These are phyloP conservation scores for Jackrogersella multiformis DNA, from an alignment of 495 filamentous ascomycete genomes.

Conservation along the genomic window DNA sequence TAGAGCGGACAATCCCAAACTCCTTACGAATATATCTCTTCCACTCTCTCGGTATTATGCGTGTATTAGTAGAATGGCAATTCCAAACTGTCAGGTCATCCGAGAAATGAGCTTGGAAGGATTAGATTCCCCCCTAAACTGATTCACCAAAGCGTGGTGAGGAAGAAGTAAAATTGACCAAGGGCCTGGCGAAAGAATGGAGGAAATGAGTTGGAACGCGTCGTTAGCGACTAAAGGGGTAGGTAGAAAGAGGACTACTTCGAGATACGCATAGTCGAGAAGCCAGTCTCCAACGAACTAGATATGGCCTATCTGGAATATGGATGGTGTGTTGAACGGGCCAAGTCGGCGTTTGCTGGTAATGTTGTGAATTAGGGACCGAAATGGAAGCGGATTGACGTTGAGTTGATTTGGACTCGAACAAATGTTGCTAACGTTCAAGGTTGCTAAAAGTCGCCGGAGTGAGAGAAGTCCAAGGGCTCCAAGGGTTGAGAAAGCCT, in stretches of 20 bases:
- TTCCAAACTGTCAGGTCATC: not conserved
- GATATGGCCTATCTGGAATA: not conserved
- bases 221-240: conserved; percentile 31
- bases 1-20: conserved; percentile 22
- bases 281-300: conserved; percentile 10
- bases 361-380: conserved; percentile 1
- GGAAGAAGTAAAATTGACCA: not conserved
- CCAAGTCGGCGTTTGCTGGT: not conserved
- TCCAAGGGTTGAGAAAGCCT: not conserved
- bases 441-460: conserved; percentile 25
- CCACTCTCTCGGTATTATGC: conserved; percentile 15
- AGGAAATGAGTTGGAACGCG: conserved; percentile 30
- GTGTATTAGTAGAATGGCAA: conserved; percentile 25
- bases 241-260: conserved; percentile 19
- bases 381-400: conserved; percentile 13
- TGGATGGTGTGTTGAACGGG: not conserved
- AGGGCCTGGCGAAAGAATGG: conserved; percentile 2
- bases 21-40: conserved; percentile 19
- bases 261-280: conserved; percentile 30
- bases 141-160: not conserved
- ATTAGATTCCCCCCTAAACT: not conserved
- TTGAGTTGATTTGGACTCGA: conserved; percentile 25
- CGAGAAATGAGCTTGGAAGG: not conserved
- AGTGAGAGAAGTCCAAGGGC: conserved; percentile 26
- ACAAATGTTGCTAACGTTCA: too few species aligned